phyloP scores from a whole-genome alignment of 495 filamentous ascomycete species.

The Penicillium canariense region DNA sequence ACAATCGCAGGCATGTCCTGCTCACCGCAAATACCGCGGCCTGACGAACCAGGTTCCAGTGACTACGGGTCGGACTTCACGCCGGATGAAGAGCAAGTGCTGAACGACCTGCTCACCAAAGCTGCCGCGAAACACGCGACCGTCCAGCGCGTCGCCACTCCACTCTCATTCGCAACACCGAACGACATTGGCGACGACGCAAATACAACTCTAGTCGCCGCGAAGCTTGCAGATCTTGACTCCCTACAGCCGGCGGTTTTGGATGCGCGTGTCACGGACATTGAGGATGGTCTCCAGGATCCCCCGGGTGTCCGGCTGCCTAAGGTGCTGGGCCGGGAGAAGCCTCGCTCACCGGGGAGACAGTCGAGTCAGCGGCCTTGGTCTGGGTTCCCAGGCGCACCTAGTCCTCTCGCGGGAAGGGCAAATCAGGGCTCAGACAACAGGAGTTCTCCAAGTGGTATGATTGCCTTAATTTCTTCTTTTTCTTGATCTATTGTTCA shows the following conservation, averaged over 20 bases:
- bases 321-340: conserved; percentile 43
- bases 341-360: conserved; percentile 35
- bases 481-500: background rate
- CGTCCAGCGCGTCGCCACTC: conserved; percentile 14
- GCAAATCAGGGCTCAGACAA: conserved; percentile 32
- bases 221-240: background rate
- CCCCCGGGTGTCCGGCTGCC: conserved; percentile 33
- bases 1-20: conserved; percentile 42
- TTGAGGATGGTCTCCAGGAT: conserved; percentile 38
- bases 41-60: conserved; percentile 21
- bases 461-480: conserved; percentile 3
- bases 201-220: background rate
- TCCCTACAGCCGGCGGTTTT: conserved; percentile 13
- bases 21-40: conserved; percentile 18
- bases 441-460: conserved; percentile 37
- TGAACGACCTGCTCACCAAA: conserved; percentile 45
- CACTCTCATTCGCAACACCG: conserved; percentile 13
- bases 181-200: conserved; percentile 7
- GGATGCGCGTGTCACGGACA: conserved; percentile 26
- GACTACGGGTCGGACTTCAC: conserved; percentile 76
- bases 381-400: conserved; percentile 5
- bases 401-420: conserved; percentile 7
- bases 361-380: conserved; percentile 18
- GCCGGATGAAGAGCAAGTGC: conserved; percentile 56
- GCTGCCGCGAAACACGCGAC: conserved; percentile 30